Evolutionary conservation across 2,329 filamentous ascomycete species (phyloP).

Genomic region (Trichoderma sp.): DNA sequence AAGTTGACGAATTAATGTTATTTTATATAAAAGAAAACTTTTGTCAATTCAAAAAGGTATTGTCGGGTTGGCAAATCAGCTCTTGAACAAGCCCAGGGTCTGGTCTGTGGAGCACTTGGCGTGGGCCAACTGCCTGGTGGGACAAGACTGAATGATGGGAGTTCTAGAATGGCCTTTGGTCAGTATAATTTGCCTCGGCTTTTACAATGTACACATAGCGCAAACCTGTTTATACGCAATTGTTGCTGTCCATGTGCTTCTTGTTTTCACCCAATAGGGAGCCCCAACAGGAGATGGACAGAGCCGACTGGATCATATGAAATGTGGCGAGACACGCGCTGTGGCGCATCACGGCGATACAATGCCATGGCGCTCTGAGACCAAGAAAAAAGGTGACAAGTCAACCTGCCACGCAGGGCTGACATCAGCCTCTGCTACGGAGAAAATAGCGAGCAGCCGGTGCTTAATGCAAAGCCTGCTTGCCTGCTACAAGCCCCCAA

Average conservation of each 20-base stretch:
- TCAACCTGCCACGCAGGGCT: conserved; percentile 18
- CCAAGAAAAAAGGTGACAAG: neutral
- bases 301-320: neutral
- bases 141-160: neutral
- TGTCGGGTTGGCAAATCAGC: neutral
- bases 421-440: conserved; percentile 19
- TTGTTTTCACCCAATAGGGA: neutral
- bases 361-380: neutral
- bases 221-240: neutral
- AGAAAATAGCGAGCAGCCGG: neutral
- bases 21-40: neutral
- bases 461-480: neutral
- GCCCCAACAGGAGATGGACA: neutral
- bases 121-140: neutral
- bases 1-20: neutral
- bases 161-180: neutral
- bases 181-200: neutral
- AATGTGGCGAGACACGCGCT: neutral
- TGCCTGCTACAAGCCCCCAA: conserved; percentile 2
- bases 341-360: neutral
- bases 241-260: neutral
- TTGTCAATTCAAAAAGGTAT: neutral
- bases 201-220: neutral
- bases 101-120: neutral
- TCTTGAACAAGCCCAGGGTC: neutral